Evolutionary conservation across 495 filamentous ascomycete species (phyloP), one percentile per base, ranked within the genome.

Genomic region (Penicillium psychrofluorescens): DNA sequence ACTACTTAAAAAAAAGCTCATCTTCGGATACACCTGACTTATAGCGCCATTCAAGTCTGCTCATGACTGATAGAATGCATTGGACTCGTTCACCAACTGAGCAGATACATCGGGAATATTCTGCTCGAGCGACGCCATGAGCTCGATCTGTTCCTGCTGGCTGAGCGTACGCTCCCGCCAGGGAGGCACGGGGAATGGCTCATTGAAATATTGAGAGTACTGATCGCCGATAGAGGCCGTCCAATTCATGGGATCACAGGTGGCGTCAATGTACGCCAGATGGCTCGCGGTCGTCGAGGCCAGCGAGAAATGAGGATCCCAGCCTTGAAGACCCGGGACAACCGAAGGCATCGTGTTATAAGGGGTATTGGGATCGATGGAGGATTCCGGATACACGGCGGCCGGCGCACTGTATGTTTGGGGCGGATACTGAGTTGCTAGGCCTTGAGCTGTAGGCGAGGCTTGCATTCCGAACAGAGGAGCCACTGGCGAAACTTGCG

Each of bases 81-180:
- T 72, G 44, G 83, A 81, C 44, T 82, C 79, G 22, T 62, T 73
- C 56, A 81, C 70, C 39, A 70, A 50, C 35, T 70, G 63, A 1
- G 62, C 55, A 13, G 69, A 71, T 3, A 73, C 69, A 47, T 73
- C 69, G 2, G 69, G 69, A 16, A 83, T 83, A 49, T 84, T 70
- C 29, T 76, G 72, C 50, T 84, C 81, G 16, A 86, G 59, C 32
- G 77, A 74, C 29, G 75, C 70, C 79, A 86, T 80, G 40, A 88
- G 62, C 64, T 87, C 80, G 35, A 80, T 61, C 59, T 87, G 84
- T 58, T 86, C 80, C 54, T 84, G 73, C 42, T 84, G 80, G 36
- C 76, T 84, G 41, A 88, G 63, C 34, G 81, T 85, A 35, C 80
- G 77, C 35, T 78, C 72, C 8, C 82, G 68, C 57, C 74, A 66